Evolutionary conservation across 1,139 yeast species (phyloP).

Genomic region (Scheffersomyces insectosa): DNA sequence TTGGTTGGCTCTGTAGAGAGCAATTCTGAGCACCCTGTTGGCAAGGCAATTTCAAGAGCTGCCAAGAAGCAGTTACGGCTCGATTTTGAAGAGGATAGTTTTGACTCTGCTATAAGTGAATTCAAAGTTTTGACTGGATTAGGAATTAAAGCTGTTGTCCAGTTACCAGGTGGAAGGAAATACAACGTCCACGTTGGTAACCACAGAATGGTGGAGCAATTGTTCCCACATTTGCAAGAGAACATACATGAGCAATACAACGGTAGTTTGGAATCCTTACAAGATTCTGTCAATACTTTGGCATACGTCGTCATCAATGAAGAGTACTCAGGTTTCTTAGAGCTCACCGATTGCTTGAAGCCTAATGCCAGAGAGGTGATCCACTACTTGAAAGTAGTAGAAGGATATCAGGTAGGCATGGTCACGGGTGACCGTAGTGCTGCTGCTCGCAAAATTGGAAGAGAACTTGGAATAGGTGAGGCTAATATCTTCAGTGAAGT

Average conservation of each 20-base stretch:
- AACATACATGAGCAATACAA: background rate
- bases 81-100: constrained; percentile 35
- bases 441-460: constrained; percentile 68
- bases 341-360: constrained; percentile 69
- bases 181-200: constrained; percentile 59
- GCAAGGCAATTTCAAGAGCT: constrained; percentile 58
- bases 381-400: constrained; percentile 45
- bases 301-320: constrained; percentile 55
- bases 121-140: constrained; percentile 65
- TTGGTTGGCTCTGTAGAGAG: constrained; percentile 64
- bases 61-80: constrained; percentile 28
- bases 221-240: constrained; percentile 15
- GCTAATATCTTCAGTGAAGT: constrained; percentile 74
- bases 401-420: constrained; percentile 74
- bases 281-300: constrained; percentile 27
- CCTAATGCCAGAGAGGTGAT: constrained; percentile 65
- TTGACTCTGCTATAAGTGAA: constrained; percentile 28
- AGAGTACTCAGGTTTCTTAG: constrained; percentile 61
- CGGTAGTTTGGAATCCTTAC: constrained; percentile 7
- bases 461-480: constrained; percentile 62
- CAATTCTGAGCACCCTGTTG: constrained; percentile 87
- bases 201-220: constrained; percentile 40
- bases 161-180: constrained; percentile 13
- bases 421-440: constrained; percentile 82
- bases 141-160: constrained; percentile 62